Base-by-base conservation (phyloP, 371 early-diverging fungal genomes). In the Gilbertella persicaria region DNA sequence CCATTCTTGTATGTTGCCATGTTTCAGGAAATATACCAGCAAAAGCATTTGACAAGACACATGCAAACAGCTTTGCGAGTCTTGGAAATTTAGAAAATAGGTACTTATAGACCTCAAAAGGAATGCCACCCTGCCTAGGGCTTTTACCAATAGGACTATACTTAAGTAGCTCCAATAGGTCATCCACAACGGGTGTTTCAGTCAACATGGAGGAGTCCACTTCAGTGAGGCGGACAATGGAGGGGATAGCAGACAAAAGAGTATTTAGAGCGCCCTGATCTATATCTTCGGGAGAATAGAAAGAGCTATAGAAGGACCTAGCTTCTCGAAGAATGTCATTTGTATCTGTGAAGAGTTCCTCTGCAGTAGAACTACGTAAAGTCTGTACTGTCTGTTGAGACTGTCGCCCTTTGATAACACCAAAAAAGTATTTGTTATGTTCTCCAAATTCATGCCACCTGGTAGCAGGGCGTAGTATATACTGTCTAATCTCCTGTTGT, bases 381-480 rank as follows among this genome's bases (percentile, higher is more conserved):
- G 56, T 23, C 10, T 47, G 40, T 13, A 67, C 62, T 0, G 50
- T 44, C 30, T 55, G 58, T n/a, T 42, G 49, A 13, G 39, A 0
- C 7, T 49, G 42, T 0, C 67, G 51, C 9, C 41, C 8, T 36
- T 46, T 30, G 13, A 68, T 46, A 1, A 33, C 43, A 0, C 53
- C 28, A 37, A 55, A 68, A 44, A 73, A 73, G 38, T 67, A 66
- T 9, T 49, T 33, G 28, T 53, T 64, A 1, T 55, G 41, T 45
- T 73, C 73, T 0, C 73, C 67, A 24, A 62, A n/a, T 45, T 64
- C 73, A 7, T 33, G 43, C 67, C 66, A 71, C 4, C 63, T 55
- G 2, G 58, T 55, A 14, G 43, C 36, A 4, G 52, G 29, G 23
- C 17, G 19, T 53, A 46, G 29, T 38, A 29, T 17, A 20, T 4